Percentiles rank a stretch among this genome's conserved stretches.
Evolutionary conservation across 2,329 filamentous ascomycete genomes (phyloP).

Genomic region (Fusarium guadeloupense): DNA sequence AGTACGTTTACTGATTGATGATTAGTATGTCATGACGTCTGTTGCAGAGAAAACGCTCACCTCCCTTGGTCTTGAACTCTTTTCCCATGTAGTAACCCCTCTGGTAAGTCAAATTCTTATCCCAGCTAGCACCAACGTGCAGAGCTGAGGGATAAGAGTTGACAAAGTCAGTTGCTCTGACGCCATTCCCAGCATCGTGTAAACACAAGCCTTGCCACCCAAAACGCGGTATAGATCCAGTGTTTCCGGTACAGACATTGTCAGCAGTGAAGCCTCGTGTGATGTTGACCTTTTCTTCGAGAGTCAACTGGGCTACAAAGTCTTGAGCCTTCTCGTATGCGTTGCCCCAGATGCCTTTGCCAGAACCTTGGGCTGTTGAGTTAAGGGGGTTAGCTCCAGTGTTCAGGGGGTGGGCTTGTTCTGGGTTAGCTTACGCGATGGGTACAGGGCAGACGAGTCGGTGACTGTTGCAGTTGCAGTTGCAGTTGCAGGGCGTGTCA

Average conservation of each 20-base stretch:
- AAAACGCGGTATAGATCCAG: conserved; percentile 56
- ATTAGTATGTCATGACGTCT: background rate
- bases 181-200: conserved; percentile 60
- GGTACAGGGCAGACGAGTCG: background rate
- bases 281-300: conserved; percentile 70
- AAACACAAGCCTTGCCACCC: conserved; percentile 59
- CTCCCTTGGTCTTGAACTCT: conserved; percentile 67
- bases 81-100: conserved; percentile 63
- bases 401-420: conserved; percentile 1
- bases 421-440: conserved; percentile 27
- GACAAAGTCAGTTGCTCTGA: conserved; percentile 59
- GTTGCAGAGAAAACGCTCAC: conserved; percentile 48
- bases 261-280: conserved; percentile 63
- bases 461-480: too few relatives aligned
- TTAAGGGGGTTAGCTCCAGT: conserved; percentile 6
- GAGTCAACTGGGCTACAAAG: conserved; percentile 69
- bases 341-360: conserved; percentile 58
- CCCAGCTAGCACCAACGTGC: conserved; percentile 63
- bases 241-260: conserved; percentile 60
- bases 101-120: conserved; percentile 61
- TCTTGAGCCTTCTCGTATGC: conserved; percentile 67
- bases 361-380: conserved; percentile 16
- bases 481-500: conserved; percentile 5
- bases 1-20: conserved; percentile 66
- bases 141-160: conserved; percentile 59